phyloP scores from a whole-genome alignment of 139 green algal genomes.

The Yamagishiella unicocca region DNA sequence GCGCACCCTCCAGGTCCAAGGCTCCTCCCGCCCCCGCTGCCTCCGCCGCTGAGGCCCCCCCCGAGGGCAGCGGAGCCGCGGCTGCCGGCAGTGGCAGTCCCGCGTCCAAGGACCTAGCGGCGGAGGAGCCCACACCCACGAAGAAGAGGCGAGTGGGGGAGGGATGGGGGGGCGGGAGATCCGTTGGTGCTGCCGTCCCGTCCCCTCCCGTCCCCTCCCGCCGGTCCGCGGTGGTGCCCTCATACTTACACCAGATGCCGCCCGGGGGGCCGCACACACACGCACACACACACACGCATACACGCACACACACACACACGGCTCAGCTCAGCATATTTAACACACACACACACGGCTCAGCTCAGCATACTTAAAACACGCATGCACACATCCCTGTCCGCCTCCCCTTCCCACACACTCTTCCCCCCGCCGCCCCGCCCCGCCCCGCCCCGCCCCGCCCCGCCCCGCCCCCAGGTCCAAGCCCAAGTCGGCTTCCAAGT shows the following conservation, averaged over 20 bases:
- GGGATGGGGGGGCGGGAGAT: background rate
- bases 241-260: too few relatives aligned
- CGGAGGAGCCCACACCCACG: background rate
- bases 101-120: background rate
- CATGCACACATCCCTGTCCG: background rate
- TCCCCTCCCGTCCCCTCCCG: too few relatives aligned
- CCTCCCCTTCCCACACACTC: background rate
- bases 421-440: background rate
- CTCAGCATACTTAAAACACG: background rate
- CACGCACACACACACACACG: too few relatives aligned
- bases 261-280: too few relatives aligned
- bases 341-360: too few relatives aligned
- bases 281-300: too few relatives aligned
- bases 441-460: background rate
- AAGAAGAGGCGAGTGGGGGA: conserved; percentile 14
- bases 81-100: too few relatives aligned
- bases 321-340: too few relatives aligned
- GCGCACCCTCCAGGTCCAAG: background rate
- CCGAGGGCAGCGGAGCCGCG: too few relatives aligned
- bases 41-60: too few relatives aligned
- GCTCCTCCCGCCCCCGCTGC: background rate
- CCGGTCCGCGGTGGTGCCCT: too few relatives aligned
- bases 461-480: background rate
- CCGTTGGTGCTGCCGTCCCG: too few relatives aligned
- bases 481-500: background rate